Evolutionary conservation across 352 stramenopile genomes (phyloP).

Genomic region (Phytophthora capsici): DNA sequence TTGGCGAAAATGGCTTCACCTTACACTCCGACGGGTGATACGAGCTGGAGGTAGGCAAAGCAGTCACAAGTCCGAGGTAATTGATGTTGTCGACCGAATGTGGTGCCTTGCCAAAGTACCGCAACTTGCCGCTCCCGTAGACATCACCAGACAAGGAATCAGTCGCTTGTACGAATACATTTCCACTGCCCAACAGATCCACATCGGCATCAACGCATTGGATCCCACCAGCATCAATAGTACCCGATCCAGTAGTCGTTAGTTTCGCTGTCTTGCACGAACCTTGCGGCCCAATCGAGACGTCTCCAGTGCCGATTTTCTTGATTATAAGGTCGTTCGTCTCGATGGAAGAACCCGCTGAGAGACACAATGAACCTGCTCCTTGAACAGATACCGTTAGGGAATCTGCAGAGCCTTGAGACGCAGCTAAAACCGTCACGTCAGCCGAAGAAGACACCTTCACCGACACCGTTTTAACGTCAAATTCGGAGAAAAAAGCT

Average conservation of each 20-base stretch:
- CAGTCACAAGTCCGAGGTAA: conserved; percentile 25
- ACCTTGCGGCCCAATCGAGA: conserved; percentile 21
- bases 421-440: not conserved
- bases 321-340: conserved; percentile 10
- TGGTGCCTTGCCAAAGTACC: conserved; percentile 18
- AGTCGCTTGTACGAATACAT: conserved; percentile 35
- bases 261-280: conserved; percentile 22
- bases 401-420: not conserved
- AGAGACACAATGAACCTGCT: conserved; percentile 20
- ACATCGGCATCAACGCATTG: conserved; percentile 27
- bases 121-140: conserved; percentile 28
- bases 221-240: conserved; percentile 27
- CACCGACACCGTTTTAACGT: conserved; percentile 17
- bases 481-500: conserved; percentile 15
- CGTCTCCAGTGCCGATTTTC: conserved; percentile 16
- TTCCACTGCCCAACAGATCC: conserved; percentile 24
- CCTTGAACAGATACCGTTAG: conserved; percentile 4
- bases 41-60: conserved; percentile 1
- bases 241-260: conserved; percentile 13
- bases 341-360: conserved; percentile 12
- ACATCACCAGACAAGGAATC: conserved; percentile 26
- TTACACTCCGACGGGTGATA: conserved; percentile 23
- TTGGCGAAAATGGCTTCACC: not conserved
- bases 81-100: conserved; percentile 31
- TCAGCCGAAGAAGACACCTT: conserved; percentile 11